Conservation (phyloP, 495 filamentous ascomycete genomes). For the Hypoxylon intermedium region DNA sequence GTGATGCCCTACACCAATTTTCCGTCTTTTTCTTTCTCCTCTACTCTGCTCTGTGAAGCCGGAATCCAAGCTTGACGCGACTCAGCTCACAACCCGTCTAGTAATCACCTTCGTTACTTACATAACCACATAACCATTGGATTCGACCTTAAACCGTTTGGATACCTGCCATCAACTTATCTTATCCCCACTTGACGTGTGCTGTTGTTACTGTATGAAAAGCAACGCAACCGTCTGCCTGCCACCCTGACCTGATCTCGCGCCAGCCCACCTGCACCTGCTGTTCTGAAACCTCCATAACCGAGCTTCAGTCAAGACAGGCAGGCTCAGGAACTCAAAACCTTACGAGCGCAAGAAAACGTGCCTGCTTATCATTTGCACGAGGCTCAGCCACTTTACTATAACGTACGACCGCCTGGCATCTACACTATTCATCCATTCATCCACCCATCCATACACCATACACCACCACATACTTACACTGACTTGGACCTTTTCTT, state of each 20-base stretch:
- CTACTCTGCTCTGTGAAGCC: conserved; percentile 2
- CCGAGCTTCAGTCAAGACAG: conserved; percentile 27
- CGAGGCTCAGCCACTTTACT: conserved; percentile 11
- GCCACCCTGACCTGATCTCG: not conserved
- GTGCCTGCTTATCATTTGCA: conserved; percentile 4
- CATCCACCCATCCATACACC: too few species aligned
- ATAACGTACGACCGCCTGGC: conserved; percentile 23
- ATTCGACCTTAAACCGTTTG: too few species aligned
- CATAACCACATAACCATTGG: too few species aligned
- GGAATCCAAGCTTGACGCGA: conserved; percentile 13
- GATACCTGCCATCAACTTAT: conserved; percentile 1
- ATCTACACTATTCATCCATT: not conserved
- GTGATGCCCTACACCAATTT: conserved; percentile 9
- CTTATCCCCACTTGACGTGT: conserved; percentile 14
- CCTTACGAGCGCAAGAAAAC: not conserved
- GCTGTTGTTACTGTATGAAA: too few species aligned
- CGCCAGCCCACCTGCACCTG: conserved; percentile 7
- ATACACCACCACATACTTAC: too few species aligned
- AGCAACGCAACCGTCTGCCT: too few species aligned
- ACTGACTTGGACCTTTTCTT: too few species aligned
- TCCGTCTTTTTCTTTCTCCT: not conserved
- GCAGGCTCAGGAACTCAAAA: conserved; percentile 14
- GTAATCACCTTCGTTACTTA: not conserved
- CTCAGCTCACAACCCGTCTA: not conserved
- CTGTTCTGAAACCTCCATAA: conserved; percentile 22